Conservation (phyloP, 257 asterid genomes). For the Plantago major region DNA sequence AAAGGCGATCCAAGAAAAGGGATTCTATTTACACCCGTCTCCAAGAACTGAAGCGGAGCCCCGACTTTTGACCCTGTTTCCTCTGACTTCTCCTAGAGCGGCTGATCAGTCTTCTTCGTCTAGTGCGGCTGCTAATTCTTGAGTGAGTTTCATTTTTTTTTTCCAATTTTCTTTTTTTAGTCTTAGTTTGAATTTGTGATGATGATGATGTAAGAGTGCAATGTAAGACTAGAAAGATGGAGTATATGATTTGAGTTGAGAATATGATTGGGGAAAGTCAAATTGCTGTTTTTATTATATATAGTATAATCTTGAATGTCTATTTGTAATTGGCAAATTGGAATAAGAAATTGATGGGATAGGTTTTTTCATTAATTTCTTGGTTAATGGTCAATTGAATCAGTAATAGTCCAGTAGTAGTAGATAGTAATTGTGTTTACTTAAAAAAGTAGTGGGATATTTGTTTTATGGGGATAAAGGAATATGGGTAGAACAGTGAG, state of each 20-base stretch:
- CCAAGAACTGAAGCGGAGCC: slow-evolving; percentile 77
- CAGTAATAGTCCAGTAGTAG: no score
- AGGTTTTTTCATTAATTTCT: no score
- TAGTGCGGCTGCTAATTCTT: slow-evolving; percentile 32
- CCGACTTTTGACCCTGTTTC: slow-evolving; percentile 74
- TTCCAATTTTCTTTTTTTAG: slow-evolving; percentile 1
- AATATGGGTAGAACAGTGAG: no score
- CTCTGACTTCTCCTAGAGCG: slow-evolving; percentile 74
- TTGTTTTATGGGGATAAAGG: no score
- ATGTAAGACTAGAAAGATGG: slow-evolving; percentile 38
- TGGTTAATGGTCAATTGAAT: no score
- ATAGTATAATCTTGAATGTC: not conserved
- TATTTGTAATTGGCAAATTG: slow-evolving; percentile 27
- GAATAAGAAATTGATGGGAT: not conserved
- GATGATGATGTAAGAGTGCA: slow-evolving; percentile 30
- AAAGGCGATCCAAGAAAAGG: slow-evolving; percentile 67
- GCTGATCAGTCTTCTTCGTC: slow-evolving; percentile 16
- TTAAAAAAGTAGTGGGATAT: no score
- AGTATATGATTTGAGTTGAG: slow-evolving; percentile 30
- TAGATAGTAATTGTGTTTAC: no score
- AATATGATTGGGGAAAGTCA: slow-evolving; percentile 22
- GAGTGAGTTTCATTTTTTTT: slow-evolving; percentile 27
- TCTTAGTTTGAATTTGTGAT: slow-evolving; percentile 10
- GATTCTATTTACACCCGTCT: slow-evolving; percentile 75
- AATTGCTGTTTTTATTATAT: slow-evolving; percentile 19